Evolutionary conservation across 192 early-diverging fungal species (phyloP).

Genomic region (Diversispora epigaea): DNA sequence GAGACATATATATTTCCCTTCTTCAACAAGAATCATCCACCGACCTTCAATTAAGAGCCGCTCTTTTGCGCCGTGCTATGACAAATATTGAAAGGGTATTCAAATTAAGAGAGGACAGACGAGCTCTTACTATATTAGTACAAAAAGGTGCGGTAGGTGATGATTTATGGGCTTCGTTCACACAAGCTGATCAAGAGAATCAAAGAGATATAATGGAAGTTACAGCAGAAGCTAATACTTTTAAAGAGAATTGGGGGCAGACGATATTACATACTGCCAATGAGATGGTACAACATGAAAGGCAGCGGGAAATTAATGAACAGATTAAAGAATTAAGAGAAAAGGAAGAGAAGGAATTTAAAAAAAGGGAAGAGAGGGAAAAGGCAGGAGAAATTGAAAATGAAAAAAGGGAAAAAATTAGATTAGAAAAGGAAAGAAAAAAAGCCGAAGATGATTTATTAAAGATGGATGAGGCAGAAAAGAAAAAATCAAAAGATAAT

Average conservation of each 20-base stretch:
- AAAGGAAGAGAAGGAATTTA: constrained; percentile 50
- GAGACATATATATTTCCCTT: constrained; percentile 66
- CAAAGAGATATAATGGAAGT: constrained; percentile 78
- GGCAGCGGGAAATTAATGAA: constrained; percentile 47
- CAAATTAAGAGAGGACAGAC: constrained; percentile 80
- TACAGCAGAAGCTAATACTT: constrained; percentile 78
- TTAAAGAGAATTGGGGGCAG: constrained; percentile 77
- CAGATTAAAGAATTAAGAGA: constrained; percentile 52
- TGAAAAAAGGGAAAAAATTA: constrained; percentile 44
- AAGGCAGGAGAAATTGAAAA: constrained; percentile 43
- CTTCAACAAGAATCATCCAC: constrained; percentile 56
- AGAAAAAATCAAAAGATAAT: constrained; percentile 37
- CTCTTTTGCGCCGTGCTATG: constrained; percentile 80
- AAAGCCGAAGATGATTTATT: constrained; percentile 49
- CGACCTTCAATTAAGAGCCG: constrained; percentile 64
- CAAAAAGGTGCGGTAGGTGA: constrained; percentile 81
- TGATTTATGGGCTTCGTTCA: constrained; percentile 75
- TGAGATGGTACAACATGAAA: constrained; percentile 71
- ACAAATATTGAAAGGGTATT: constrained; percentile 71
- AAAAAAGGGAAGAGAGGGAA: constrained; percentile 45
- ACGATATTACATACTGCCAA: constrained; percentile 81
- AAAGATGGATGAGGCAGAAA: constrained; percentile 42
- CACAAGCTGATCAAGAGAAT: constrained; percentile 74
- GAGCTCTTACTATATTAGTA: constrained; percentile 69
- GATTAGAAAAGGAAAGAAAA: constrained; percentile 39